A percentile compares a stretch with the other conserved stretches of the same genome.
Conservation (phyloP, 2,329 filamentous ascomycete species). For the Fusarium nanum region DNA sequence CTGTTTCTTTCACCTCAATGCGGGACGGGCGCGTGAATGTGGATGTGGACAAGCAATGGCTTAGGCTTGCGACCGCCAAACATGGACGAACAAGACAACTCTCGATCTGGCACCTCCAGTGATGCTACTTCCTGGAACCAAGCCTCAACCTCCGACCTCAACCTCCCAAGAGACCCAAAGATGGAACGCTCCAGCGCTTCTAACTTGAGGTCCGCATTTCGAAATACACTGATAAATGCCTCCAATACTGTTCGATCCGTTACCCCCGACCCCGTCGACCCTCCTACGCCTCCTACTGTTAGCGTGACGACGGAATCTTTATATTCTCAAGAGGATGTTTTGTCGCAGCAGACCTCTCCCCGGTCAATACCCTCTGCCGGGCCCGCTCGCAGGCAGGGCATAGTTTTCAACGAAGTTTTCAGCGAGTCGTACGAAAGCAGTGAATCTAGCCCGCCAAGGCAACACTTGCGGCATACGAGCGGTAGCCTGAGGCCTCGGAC, state of each 20-base stretch:
- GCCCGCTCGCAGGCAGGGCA: constrained; percentile 65
- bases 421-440: constrained; percentile 62
- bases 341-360: constrained; percentile 51
- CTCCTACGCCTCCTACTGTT: constrained; percentile 40
- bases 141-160: constrained; percentile 48
- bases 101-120: constrained; percentile 52
- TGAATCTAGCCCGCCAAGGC: constrained; percentile 54
- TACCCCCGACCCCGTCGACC: constrained; percentile 69
- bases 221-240: constrained; percentile 45
- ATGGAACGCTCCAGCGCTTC: constrained; percentile 53
- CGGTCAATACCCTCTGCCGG: constrained; percentile 46
- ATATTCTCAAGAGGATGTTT: constrained; percentile 41
- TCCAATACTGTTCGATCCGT: constrained; percentile 70
- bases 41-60: constrained; percentile 56
- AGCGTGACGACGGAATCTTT: constrained; percentile 42
- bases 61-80: constrained; percentile 59
- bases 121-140: constrained; percentile 51
- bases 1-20: constrained; percentile 46
- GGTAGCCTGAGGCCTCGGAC: constrained; percentile 63
- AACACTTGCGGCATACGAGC: constrained; percentile 49
- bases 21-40: constrained; percentile 50
- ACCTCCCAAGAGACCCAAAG: constrained; percentile 46
- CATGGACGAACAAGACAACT: constrained; percentile 58
- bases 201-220: constrained; percentile 52
- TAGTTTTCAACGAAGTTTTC: constrained; percentile 70